Evolutionary conservation across 768 basidiomycete species (phyloP), one percentile per base, ranked within the genome.

Genomic region (Termitomyces sp.): DNA sequence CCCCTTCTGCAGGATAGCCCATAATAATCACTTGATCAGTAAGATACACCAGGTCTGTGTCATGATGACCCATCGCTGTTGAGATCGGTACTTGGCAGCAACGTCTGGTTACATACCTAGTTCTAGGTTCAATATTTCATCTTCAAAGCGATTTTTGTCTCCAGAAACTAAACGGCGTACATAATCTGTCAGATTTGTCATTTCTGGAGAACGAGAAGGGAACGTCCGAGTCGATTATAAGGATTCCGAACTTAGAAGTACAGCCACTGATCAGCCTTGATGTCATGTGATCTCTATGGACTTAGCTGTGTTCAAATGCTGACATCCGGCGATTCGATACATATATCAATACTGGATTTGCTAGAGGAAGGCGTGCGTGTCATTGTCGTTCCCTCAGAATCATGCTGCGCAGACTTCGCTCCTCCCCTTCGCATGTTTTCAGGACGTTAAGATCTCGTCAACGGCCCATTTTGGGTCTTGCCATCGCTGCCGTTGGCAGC

Each of bases 1-100:
- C 63, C 0, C 93, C 93, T 1, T 76, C 70, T 0, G 93, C 90
- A 0, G 93, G 93, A 66, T 87, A 93, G 21, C 93, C 93, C 85
- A 87, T 87, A 56, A 87, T 83, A 46, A 90, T 84, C 59, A 92
- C 71, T 48, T 77, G 77, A 62, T 89, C 84, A 0, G 89, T 92
- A 6, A 92, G 78, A 71, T 86, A 84, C 24, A 80, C 81, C 5
- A 88, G 71, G 60, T 86, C 84, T 71, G 30, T 17, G 28, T 21
- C 19, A 19, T 52, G 3, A 41, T 7, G n/a, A n/a, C 28, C 26
- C 6, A 22, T 34, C 21, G 21, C 26, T 22, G 15, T 17, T 14
- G 21, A 14, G 10, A 1, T 9, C 10, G 21, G 42, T 28, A 14
- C 57, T 53, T 28, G 28, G 7, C 7, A 7, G 55, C 17, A 55